Base-by-base conservation (phyloP, 129 eudicot genomes). In the Artemisia argyi region DNA sequence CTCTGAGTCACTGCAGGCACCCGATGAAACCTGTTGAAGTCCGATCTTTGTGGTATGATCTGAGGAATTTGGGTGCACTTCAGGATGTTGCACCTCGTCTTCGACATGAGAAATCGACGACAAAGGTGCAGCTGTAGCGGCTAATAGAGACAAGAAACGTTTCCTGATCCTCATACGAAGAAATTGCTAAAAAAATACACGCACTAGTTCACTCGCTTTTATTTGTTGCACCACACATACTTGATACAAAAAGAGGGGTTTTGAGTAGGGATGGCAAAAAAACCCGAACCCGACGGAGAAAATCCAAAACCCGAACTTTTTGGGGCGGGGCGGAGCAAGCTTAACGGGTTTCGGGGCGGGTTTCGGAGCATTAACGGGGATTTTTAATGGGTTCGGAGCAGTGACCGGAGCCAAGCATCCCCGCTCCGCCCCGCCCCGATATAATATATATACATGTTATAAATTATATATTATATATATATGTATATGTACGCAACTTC, bases 181-280 rank as follows among this genome's bases (percentile, higher is more conserved):
- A 78, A 69, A 58, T 57, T 63, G 74, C 62, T 69, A 76, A 50
- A 75, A 60, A 12, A 10, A 17, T 16, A 72, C 22, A 11, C 15
- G 9, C 60, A 57, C 75, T 82, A 80, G 79, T 83, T 89, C 88
- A 68, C 86, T 80, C 67, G 74, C 88, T 82, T 80, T 89, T 69
- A 86, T 80, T 82, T 84, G 96, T 89, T 89, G 96, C 92, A 89
- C 96, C 96, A 89, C 91, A 84, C 81, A 88, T 61, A 54, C 60
- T 59, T 39, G 63, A 39, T 14, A 22, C 46, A 16, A 56, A 51
- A 59, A 52, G 19, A 61, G 57, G 35, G 50, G 73, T 32, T 56
- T 59, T 77, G 82, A 7, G 74, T n/a, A n/a, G n/a, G n/a, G n/a
- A n/a, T n/a, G n/a, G n/a, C n/a, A n/a, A n/a, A n/a, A n/a, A n/a